Percentiles rank a stretch among this genome's conserved stretches.
Evolutionary conservation across 306 rosid genomes (phyloP).

Genomic region (Ormosia semicastrata): DNA sequence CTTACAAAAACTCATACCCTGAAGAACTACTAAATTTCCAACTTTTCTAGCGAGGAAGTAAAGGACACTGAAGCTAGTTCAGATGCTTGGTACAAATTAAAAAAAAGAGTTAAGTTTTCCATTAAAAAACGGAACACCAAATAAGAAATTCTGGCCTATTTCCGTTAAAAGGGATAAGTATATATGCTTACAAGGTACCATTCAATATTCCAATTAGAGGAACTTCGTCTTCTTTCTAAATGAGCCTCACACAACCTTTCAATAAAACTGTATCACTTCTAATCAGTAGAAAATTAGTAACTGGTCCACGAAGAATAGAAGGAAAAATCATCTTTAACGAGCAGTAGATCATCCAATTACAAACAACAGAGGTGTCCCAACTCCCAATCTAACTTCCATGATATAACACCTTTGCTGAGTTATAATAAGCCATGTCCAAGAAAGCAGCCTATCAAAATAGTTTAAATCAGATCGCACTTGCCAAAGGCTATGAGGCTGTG

Average conservation of each 20-base stretch:
- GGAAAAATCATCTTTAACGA: background rate
- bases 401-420: background rate
- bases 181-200: background rate
- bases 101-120: too few species aligned
- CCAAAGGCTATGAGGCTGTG: constrained; percentile 2
- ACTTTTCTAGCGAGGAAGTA: background rate
- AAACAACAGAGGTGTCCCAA: constrained; percentile 1
- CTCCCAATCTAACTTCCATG: background rate
- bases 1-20: background rate
- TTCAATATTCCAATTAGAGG: background rate
- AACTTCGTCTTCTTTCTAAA: background rate
- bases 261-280: constrained; percentile 7
- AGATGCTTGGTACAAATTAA: background rate
- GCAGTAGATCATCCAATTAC: constrained; percentile 12
- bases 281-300: background rate
- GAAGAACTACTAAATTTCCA: background rate
- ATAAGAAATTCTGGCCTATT: background rate
- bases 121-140: background rate
- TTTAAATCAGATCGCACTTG: background rate
- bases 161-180: background rate
- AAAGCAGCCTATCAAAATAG: background rate
- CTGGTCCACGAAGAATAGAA: background rate
- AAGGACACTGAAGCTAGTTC: background rate
- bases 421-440: background rate
- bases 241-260: background rate